Evolutionary conservation across 2,329 filamentous ascomycete genomes (phyloP).

Genomic region (Exutisphaerella laricina): DNA sequence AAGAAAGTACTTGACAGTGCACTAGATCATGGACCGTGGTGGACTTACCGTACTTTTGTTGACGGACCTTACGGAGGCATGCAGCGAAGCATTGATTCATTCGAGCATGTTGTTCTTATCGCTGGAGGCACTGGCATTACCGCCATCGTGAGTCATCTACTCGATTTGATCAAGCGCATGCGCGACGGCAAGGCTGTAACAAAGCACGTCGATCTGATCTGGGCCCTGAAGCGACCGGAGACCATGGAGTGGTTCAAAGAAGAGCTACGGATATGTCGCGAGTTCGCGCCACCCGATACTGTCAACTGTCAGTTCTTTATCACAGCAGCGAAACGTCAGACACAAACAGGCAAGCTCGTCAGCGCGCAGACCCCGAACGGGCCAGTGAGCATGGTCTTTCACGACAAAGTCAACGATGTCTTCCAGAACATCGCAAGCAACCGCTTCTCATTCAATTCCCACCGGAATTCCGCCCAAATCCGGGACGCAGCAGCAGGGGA

Average conservation of each 20-base stretch:
- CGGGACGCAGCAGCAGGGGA: constrained; percentile 75
- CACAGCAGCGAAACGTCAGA: constrained; percentile 63
- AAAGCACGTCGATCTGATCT: constrained; percentile 84
- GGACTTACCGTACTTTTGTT: constrained; percentile 86
- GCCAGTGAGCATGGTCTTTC: constrained; percentile 68
- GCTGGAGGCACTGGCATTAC: constrained; percentile 94
- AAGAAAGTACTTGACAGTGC: constrained; percentile 76
- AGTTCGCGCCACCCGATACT: constrained; percentile 79
- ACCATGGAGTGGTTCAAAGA: constrained; percentile 98
- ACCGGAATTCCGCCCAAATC: constrained; percentile 62
- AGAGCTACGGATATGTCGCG: constrained; percentile 84
- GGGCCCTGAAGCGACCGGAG: constrained; percentile 84
- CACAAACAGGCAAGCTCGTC: constrained; percentile 45
- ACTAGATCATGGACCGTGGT: constrained; percentile 78
- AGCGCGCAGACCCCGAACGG: constrained; percentile 48
- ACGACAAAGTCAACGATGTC: constrained; percentile 82
- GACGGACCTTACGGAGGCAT: constrained; percentile 95
- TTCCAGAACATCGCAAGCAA: constrained; percentile 83
- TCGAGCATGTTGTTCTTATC: constrained; percentile 88
- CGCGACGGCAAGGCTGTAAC: constrained; percentile 91
- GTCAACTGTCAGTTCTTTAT: constrained; percentile 95
- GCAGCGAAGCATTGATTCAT: constrained; percentile 81
- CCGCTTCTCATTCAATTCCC: constrained; percentile 39
- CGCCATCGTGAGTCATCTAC: constrained; percentile 80
- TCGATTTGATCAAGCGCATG: constrained; percentile 95